A percentile compares a stretch with the other conserved stretches of the same genome.
Evolutionary conservation across 345 rosid genomes (phyloP).

Genomic region (Gossypium bickii): DNA sequence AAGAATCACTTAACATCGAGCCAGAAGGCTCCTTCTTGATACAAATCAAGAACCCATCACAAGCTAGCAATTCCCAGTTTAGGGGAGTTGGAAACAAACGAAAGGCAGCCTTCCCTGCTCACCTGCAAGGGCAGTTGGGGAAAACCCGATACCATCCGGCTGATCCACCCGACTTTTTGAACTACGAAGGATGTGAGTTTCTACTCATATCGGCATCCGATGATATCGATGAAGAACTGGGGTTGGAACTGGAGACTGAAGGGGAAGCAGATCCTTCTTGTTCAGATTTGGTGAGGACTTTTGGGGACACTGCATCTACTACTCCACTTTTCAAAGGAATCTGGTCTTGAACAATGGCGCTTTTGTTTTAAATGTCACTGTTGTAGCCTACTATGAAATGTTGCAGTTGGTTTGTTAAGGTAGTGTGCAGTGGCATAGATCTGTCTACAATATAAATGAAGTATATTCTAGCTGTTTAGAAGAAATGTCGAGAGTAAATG

Average conservation of each 20-base stretch:
- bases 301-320: slow-evolving; percentile 49
- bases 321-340: slow-evolving; percentile 52
- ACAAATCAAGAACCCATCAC: slow-evolving; percentile 64
- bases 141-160: slow-evolving; percentile 39
- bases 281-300: slow-evolving; percentile 50
- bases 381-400: not conserved
- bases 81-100: slow-evolving; percentile 57
- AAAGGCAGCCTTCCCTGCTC: slow-evolving; percentile 64
- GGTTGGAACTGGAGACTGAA: slow-evolving; percentile 50
- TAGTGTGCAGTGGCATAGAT: not conserved
- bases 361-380: not conserved
- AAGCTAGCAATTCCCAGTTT: slow-evolving; percentile 29
- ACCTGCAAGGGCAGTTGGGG: slow-evolving; percentile 53
- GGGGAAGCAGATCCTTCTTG: slow-evolving; percentile 37
- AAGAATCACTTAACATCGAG: slow-evolving; percentile 61
- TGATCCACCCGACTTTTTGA: slow-evolving; percentile 67
- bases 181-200: slow-evolving; percentile 76
- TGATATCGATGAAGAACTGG: slow-evolving; percentile 57
- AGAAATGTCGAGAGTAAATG: too few species aligned
- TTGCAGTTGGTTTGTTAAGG: not conserved
- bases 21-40: slow-evolving; percentile 64
- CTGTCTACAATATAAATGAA: not conserved
- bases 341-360: slow-evolving; percentile 39
- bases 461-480: too few species aligned
- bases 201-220: slow-evolving; percentile 64